Evolutionary conservation across 768 basidiomycete species (phyloP).

Genomic region (Cystobasidium ongulense): DNA sequence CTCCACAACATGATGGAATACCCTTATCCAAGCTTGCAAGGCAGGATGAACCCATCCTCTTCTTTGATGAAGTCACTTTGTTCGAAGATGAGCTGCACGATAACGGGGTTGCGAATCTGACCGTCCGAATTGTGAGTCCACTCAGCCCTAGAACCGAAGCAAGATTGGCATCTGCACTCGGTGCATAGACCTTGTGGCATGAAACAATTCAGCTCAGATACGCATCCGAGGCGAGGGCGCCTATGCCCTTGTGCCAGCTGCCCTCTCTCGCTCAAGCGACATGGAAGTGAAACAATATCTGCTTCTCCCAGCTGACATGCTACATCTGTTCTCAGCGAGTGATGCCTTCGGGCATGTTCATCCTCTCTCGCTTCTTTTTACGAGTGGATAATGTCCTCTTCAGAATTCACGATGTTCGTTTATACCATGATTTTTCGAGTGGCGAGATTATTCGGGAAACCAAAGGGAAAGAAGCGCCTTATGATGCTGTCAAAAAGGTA

Average conservation of each 20-base stretch:
- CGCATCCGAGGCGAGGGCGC: too few relatives aligned
- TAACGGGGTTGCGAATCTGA: slow-evolving; percentile 76
- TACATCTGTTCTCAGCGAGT: slow-evolving; percentile 61
- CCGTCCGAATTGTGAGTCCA: slow-evolving; percentile 72
- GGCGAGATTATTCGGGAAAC: slow-evolving; percentile 62
- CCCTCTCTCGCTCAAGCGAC: too few relatives aligned
- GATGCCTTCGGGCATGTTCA: slow-evolving; percentile 90
- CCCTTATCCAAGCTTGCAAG: slow-evolving; percentile 76
- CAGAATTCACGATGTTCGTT: slow-evolving; percentile 73
- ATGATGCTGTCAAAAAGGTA: slow-evolving; percentile 61
- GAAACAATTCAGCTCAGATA: too few relatives aligned
- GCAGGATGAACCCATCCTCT: slow-evolving; percentile 83
- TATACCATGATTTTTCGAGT: slow-evolving; percentile 74
- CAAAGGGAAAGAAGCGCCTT: slow-evolving; percentile 84
- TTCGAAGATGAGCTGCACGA: slow-evolving; percentile 97
- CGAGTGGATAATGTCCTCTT: slow-evolving; percentile 93
- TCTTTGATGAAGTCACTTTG: slow-evolving; percentile 87
- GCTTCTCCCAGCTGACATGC: too few relatives aligned
- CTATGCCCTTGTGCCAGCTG: too few relatives aligned
- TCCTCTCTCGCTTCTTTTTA: slow-evolving; percentile 80
- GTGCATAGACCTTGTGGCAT: too few relatives aligned
- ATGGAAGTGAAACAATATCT: too few relatives aligned
- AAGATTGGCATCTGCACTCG: too few relatives aligned
- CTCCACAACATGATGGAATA: slow-evolving; percentile 49
- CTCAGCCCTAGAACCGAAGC: not conserved